Evolutionary conservation across 495 filamentous ascomycete species (phyloP).

Genomic region (Aspergillus carlsbadensis): DNA sequence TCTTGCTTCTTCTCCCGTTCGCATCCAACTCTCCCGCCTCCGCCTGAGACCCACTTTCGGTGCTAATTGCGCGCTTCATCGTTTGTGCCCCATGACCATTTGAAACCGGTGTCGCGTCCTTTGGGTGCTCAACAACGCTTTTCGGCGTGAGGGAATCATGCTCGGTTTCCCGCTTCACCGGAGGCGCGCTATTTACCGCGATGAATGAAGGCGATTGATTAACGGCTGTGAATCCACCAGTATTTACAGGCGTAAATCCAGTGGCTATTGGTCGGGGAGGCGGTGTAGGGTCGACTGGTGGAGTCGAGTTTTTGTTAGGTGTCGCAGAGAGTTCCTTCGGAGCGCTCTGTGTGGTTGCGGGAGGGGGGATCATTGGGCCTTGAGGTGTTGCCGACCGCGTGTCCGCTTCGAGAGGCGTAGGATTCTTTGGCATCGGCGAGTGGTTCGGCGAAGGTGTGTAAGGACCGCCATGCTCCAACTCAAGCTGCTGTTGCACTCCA

Average conservation of each 20-base stretch:
- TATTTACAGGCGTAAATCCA: constrained; percentile 83
- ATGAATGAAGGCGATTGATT: constrained; percentile 56
- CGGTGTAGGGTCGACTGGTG: constrained; percentile 53
- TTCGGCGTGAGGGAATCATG: constrained; percentile 45
- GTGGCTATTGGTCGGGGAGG: constrained; percentile 51
- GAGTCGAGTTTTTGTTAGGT: constrained; percentile 32
- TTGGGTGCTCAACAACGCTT: constrained; percentile 37
- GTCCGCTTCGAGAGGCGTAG: constrained; percentile 52
- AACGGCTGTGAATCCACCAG: constrained; percentile 78
- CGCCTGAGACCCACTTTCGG: constrained; percentile 64
- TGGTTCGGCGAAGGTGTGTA: constrained; percentile 87
- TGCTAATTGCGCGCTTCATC: constrained; percentile 81
- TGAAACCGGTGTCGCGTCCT: constrained; percentile 42
- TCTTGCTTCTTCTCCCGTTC: constrained; percentile 82
- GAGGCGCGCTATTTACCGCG: constrained; percentile 46
- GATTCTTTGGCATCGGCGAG: constrained; percentile 75
- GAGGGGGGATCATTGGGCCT: constrained; percentile 69
- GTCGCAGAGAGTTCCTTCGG: constrained; percentile 55
- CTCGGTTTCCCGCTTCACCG: constrained; percentile 52
- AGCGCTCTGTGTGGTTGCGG: constrained; percentile 65
- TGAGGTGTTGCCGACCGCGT: constrained; percentile 66
- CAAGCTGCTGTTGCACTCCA: constrained; percentile 92
- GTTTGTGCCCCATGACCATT: constrained; percentile 59
- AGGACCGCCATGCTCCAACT: constrained; percentile 89
- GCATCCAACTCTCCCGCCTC: constrained; percentile 66